Base-by-base conservation (phyloP, 2,329 filamentous ascomycete species). In the Alternaria longipes region DNA sequence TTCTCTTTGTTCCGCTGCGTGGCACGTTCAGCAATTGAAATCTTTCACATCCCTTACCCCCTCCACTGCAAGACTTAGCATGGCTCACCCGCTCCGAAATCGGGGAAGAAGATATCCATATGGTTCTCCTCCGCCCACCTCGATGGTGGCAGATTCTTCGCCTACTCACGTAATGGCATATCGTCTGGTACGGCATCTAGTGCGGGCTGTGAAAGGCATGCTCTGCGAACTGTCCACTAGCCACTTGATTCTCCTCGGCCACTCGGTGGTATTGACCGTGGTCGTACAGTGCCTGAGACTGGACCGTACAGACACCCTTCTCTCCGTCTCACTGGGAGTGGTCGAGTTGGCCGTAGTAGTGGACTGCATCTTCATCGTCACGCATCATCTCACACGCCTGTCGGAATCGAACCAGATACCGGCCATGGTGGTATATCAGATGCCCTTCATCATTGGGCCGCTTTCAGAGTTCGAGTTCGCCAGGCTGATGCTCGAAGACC, bases 341-440 rank as follows among this genome's bases (percentile, higher is more conserved):
- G 34, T 52, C 8, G 12, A 34, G 49, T 18, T 52, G 30, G 49
- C 49, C 16, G 11, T 52, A 2, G 49, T 26, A 26, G 16, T 52
- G 16, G 49, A 52, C 34, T 52, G 34, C 36, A 52, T 52, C 49
- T 28, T 52, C 32, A 41, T 52, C 20, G 32, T 52, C 34, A 52
- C 49, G 34, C 20, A 52, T 30, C 49, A 40, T 18, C 34, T 52
- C 12, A 52, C 32, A 30, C 49, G 16, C 41, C 34, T 52, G 24
- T 28, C 49, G 22, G 34, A n/a, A 41, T 28, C 22, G 20, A 41
- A 41, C 18, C 34, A 12, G 34, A 40, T 26, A 32, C 34, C 36
- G 22, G 49, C 49, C 28, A 20, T 41, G 6, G 18, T 52, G 8
- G 22, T n/a, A 41, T 52, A 20, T 20, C 20, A 20, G 20, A 20